A percentile compares a stretch with the other conserved stretches of the same genome.
phyloP scores from a whole-genome alignment of 75 land plant genomes.

The Adiantum capillusveneris region DNA sequence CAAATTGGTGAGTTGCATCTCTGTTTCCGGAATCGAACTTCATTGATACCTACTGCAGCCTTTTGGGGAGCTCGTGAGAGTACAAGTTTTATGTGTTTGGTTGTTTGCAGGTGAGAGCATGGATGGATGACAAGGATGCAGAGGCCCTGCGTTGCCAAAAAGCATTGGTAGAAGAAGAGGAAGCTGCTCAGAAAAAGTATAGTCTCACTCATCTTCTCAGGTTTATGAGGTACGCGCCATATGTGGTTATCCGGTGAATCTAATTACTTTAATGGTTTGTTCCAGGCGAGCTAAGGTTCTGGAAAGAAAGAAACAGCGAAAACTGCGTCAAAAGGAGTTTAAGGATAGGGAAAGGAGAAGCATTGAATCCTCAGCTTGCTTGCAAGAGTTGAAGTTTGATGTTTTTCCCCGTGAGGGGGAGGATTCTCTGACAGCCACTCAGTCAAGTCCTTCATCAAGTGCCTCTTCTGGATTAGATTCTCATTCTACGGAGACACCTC shows the following conservation, averaged over 20 bases:
- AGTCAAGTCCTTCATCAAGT: too few relatives aligned
- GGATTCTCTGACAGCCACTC: too few relatives aligned
- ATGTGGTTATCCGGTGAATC: neutral
- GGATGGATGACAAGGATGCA: slow-evolving; percentile 82
- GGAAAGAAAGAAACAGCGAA: slow-evolving; percentile 60
- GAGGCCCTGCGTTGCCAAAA: slow-evolving; percentile 82
- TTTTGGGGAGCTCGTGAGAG: too few relatives aligned
- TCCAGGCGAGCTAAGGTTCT: slow-evolving; percentile 44
- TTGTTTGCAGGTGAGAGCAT: slow-evolving; percentile 58
- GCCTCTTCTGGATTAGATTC: too few relatives aligned
- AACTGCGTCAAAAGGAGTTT: slow-evolving; percentile 35
- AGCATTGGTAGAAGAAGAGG: slow-evolving; percentile 86
- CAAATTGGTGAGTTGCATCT: slow-evolving; percentile 45
- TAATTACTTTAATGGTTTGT: neutral
- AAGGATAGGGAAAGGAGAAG: neutral
- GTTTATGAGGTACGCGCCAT: too few relatives aligned
- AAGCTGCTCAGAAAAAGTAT: slow-evolving; percentile 81
- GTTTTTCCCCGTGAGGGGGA: too few relatives aligned
- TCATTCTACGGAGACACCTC: too few relatives aligned
- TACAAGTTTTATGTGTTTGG: too few relatives aligned
- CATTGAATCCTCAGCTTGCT: too few relatives aligned
- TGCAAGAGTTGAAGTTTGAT: too few relatives aligned
- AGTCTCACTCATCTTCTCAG: neutral
- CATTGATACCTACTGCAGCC: too few relatives aligned
- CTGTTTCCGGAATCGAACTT: too few relatives aligned